Evolutionary conservation across 1,284 basidiomycete genomes (phyloP).

Genomic region (Porphyrellus sp.): DNA sequence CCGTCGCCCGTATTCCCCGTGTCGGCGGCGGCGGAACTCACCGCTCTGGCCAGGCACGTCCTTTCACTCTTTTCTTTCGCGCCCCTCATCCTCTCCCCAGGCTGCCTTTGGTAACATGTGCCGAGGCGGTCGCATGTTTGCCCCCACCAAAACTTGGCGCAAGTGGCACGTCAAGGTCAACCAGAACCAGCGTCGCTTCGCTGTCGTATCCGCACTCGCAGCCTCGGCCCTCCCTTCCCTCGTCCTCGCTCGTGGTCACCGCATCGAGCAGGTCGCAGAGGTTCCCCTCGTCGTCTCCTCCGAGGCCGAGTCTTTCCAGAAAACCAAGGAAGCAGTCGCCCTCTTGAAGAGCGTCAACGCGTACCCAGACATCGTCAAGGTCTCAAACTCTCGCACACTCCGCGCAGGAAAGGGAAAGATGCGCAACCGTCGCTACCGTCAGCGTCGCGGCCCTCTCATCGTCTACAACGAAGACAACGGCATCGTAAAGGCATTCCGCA

Average conservation of each 20-base stretch:
- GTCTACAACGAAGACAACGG: conserved; percentile 99
- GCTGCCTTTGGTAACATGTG: conserved; percentile 99
- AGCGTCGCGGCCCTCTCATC: conserved; percentile 95
- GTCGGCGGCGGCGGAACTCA: conserved; percentile 98
- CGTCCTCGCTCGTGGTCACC: conserved; percentile 98
- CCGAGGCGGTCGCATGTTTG: conserved; percentile 99
- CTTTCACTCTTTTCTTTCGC: background rate
- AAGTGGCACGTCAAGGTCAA: conserved; percentile 99
- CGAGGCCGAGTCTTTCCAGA: conserved; percentile 82
- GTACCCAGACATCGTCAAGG: conserved; percentile 94
- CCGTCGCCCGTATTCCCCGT: conserved; percentile 99
- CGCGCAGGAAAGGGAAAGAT: conserved; percentile 98
- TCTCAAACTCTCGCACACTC: conserved; percentile 95
- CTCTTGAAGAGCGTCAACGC: conserved; percentile 90
- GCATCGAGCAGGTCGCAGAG: conserved; percentile 97
- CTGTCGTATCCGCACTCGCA: conserved; percentile 95
- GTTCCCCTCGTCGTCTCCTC: conserved; percentile 90
- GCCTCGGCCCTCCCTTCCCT: conserved; percentile 98
- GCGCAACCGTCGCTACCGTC: conserved; percentile 95
- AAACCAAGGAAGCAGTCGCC: conserved; percentile 97
- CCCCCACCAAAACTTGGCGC: conserved; percentile 99
- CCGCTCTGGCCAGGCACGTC: conserved; percentile 86
- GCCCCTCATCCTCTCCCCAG: conserved; percentile 38
- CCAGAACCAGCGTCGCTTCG: conserved; percentile 99
- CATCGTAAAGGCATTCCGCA: conserved; percentile 97